Percentiles rank a stretch among this genome's conserved stretches.
Evolutionary conservation across 2,329 filamentous ascomycete species (phyloP).

Genomic region (Aspergillus proliferans): DNA sequence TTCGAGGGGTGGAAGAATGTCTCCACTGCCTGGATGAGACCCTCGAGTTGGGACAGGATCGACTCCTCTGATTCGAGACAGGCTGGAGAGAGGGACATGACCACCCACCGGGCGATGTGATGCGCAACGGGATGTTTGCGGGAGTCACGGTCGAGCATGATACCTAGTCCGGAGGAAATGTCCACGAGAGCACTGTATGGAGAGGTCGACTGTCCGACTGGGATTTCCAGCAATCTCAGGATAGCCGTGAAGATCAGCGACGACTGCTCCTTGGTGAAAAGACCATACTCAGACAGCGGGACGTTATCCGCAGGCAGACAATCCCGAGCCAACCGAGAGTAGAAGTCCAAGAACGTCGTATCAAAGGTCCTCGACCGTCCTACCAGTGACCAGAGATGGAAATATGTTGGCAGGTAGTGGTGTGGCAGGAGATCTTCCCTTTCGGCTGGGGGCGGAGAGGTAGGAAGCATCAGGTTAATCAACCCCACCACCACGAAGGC

Average conservation of each 20-base stretch:
- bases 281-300: slow-evolving; percentile 76
- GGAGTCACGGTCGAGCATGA: slow-evolving; percentile 84
- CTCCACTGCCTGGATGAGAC: slow-evolving; percentile 87
- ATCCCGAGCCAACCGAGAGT: slow-evolving; percentile 82
- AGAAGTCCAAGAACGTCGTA: slow-evolving; percentile 78
- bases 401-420: slow-evolving; percentile 85
- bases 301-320: slow-evolving; percentile 69
- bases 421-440: slow-evolving; percentile 74
- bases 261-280: slow-evolving; percentile 88
- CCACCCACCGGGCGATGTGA: slow-evolving; percentile 85
- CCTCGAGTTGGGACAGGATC: slow-evolving; percentile 77
- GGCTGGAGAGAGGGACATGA: slow-evolving; percentile 83
- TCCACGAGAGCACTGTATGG: slow-evolving; percentile 79
- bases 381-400: slow-evolving; percentile 92
- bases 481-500: slow-evolving; percentile 88
- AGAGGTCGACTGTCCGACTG: slow-evolving; percentile 90
- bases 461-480: slow-evolving; percentile 82
- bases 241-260: slow-evolving; percentile 89
- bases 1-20: slow-evolving; percentile 99
- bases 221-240: slow-evolving; percentile 84
- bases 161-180: slow-evolving; percentile 70
- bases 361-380: slow-evolving; percentile 85
- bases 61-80: slow-evolving; percentile 73
- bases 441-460: slow-evolving; percentile 62
- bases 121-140: slow-evolving; percentile 90